Evolutionary conservation across 2,329 filamentous ascomycete genomes (phyloP).

Genomic region (Neocucurbitaria cava): DNA sequence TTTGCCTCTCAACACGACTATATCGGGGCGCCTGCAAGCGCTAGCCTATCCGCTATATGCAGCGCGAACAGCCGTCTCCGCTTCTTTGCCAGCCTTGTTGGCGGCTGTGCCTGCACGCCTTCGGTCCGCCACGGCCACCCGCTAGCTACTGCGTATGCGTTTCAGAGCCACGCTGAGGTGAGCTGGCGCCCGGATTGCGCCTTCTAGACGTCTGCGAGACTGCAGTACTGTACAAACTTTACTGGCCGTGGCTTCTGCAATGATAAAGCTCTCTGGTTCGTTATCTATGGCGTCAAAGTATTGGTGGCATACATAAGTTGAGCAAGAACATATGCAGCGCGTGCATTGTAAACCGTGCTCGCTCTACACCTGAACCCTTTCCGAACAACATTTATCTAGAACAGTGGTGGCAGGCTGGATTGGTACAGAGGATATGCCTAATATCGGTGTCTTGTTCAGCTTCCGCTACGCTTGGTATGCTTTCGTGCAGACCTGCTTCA

Average conservation of each 20-base stretch:
- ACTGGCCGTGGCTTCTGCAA: constrained; percentile 8
- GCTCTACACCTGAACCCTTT: background rate
- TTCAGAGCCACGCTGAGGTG: constrained; percentile 22
- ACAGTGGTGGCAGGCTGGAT: background rate
- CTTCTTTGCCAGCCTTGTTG: constrained; percentile 9
- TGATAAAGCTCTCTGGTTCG: constrained; percentile 5
- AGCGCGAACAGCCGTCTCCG: constrained; percentile 4
- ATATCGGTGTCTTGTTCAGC: background rate
- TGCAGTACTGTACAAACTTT: background rate
- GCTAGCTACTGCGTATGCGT: too few species aligned
- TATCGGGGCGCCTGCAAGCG: background rate
- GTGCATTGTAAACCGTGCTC: constrained; percentile 2
- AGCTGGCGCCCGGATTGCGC: constrained; percentile 15
- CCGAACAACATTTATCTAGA: background rate
- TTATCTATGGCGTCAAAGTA: constrained; percentile 1
- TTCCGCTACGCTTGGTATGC: background rate
- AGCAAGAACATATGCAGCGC: constrained; percentile 5
- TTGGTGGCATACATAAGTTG: background rate
- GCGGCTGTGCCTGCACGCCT: constrained; percentile 6
- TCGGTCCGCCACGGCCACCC: constrained; percentile 20
- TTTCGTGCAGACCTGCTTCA: too few species aligned
- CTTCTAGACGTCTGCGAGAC: background rate
- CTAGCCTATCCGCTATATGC: constrained; percentile 1
- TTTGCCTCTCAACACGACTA: too few species aligned
- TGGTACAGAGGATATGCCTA: background rate